Evolutionary conservation across 1,139 yeast species (phyloP).

Genomic region (Scheffersomyces cryptocercus): DNA sequence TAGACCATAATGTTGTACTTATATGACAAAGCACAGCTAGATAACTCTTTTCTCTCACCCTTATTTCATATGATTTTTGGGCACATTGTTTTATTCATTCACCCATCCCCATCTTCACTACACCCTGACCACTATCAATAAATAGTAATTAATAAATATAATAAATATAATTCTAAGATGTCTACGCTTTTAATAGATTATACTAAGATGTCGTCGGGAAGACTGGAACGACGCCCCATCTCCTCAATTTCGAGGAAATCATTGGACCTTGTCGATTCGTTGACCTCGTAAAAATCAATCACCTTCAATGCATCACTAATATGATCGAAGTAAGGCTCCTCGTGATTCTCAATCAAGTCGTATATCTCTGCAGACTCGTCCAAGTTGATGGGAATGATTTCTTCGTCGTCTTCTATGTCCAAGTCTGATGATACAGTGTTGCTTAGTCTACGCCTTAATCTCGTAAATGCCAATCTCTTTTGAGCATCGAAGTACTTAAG

Average conservation of each 20-base stretch:
- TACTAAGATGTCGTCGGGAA: conserved; percentile 3
- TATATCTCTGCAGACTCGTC: conserved; percentile 12
- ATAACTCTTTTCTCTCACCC: too few relatives aligned
- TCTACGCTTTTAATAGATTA: background rate
- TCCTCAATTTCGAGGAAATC: conserved; percentile 8
- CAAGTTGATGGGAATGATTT: background rate
- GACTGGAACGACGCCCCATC: conserved; percentile 6
- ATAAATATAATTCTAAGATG: too few relatives aligned
- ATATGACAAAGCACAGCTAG: too few relatives aligned
- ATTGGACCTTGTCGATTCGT: conserved; percentile 2
- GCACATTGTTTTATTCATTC: too few relatives aligned
- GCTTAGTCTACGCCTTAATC: background rate
- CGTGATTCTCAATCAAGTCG: conserved; percentile 28
- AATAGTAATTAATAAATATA: too few relatives aligned
- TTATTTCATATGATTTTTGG: too few relatives aligned
- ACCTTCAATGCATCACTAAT: conserved; percentile 45
- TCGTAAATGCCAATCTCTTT: conserved; percentile 1
- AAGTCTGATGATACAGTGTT: background rate
- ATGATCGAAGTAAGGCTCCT: conserved; percentile 39
- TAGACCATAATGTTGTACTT: too few relatives aligned
- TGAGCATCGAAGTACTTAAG: conserved; percentile 32
- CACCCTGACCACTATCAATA: too few relatives aligned
- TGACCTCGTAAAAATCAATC: conserved; percentile 37
- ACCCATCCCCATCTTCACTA: too few relatives aligned
- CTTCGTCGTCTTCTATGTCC: background rate